These are phyloP conservation scores for Hamigera avellanea DNA, from an alignment of 495 filamentous ascomycete genomes.

Conservation along the genomic window DNA sequence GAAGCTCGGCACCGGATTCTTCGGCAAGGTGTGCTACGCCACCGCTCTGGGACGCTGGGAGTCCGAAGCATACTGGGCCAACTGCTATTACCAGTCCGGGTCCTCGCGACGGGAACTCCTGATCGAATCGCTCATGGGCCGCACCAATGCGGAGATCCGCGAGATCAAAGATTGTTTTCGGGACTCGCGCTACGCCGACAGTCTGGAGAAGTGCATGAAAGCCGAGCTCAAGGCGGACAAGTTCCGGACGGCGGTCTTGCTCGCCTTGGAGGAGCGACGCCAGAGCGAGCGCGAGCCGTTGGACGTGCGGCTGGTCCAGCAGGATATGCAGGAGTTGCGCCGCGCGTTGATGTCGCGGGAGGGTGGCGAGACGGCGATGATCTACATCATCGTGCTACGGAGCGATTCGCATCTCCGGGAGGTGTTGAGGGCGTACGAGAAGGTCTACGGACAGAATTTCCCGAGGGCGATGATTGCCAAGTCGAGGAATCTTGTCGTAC, in stretches of 20 bases:
- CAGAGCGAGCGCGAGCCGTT: slow-evolving; percentile 64
- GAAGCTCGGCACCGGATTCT: slow-evolving; percentile 55
- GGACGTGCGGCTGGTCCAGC: slow-evolving; percentile 45
- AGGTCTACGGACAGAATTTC: slow-evolving; percentile 62
- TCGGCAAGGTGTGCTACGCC: slow-evolving; percentile 84
- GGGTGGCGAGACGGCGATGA: slow-evolving; percentile 87
- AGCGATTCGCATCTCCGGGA: slow-evolving; percentile 75
- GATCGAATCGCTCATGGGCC: slow-evolving; percentile 86
- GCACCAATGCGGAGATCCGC: slow-evolving; percentile 74
- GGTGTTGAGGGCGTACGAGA: slow-evolving; percentile 62
- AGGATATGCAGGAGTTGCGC: slow-evolving; percentile 63
- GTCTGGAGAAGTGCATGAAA: slow-evolving; percentile 75
- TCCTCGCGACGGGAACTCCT: slow-evolving; percentile 75
- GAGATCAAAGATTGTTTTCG: slow-evolving; percentile 86
- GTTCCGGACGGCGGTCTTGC: slow-evolving; percentile 78
- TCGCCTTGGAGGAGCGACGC: slow-evolving; percentile 67
- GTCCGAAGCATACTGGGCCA: slow-evolving; percentile 94
- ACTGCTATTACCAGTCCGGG: slow-evolving; percentile 93
- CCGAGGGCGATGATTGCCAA: slow-evolving; percentile 77
- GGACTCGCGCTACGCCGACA: slow-evolving; percentile 85
- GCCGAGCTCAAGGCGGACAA: slow-evolving; percentile 88
- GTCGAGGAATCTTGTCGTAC: slow-evolving; percentile 80
- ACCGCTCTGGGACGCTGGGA: slow-evolving; percentile 88
- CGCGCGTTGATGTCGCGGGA: slow-evolving; percentile 57
- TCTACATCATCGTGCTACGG: slow-evolving; percentile 67